Percentiles rank a stretch among this genome's conserved stretches.
Conservation (phyloP, 1,139 yeast species). For the Pneumocystis murina region DNA sequence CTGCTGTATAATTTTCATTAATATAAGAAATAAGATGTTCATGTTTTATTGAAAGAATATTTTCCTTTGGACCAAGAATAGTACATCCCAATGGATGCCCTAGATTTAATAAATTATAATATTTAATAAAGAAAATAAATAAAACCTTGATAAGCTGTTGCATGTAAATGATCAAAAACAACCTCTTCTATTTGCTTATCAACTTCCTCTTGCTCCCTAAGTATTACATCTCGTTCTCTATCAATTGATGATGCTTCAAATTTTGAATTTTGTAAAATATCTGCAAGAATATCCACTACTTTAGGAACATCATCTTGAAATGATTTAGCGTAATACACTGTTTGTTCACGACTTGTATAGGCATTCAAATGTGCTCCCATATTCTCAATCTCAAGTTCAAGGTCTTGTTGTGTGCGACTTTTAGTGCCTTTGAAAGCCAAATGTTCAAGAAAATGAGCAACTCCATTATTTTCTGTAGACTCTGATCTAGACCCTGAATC, state of each 20-base stretch:
- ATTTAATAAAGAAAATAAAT: not conserved
- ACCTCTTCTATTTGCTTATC: slow-evolving; percentile 97
- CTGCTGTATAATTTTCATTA: slow-evolving; percentile 78
- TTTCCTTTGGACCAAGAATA: slow-evolving; percentile 86
- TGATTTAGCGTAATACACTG: slow-evolving; percentile 90
- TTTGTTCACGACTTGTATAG: slow-evolving; percentile 52
- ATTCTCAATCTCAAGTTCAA: slow-evolving; percentile 88
- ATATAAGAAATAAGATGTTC: slow-evolving; percentile 68
- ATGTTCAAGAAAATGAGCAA: slow-evolving; percentile 95
- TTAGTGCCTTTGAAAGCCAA: slow-evolving; percentile 88
- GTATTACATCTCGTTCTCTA: slow-evolving; percentile 87
- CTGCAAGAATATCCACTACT: slow-evolving; percentile 78
- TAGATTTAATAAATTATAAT: not conserved
- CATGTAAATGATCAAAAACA: slow-evolving; percentile 90
- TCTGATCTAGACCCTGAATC: slow-evolving; percentile 98
- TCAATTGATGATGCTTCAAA: slow-evolving; percentile 76
- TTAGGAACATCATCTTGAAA: slow-evolving; percentile 65
- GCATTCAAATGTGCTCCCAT: slow-evolving; percentile 83
- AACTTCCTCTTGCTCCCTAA: slow-evolving; percentile 93
- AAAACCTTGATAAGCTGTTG: slow-evolving; percentile 58
- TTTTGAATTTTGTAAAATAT: slow-evolving; percentile 72
- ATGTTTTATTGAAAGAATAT: slow-evolving; percentile 65
- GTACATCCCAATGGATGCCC: slow-evolving; percentile 90
- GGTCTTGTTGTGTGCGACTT: slow-evolving; percentile 61
- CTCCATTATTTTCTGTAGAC: slow-evolving; percentile 67